Evolutionary conservation across 2,329 filamentous ascomycete genomes (phyloP).

Genomic region (Coleophoma eucalyptorum): DNA sequence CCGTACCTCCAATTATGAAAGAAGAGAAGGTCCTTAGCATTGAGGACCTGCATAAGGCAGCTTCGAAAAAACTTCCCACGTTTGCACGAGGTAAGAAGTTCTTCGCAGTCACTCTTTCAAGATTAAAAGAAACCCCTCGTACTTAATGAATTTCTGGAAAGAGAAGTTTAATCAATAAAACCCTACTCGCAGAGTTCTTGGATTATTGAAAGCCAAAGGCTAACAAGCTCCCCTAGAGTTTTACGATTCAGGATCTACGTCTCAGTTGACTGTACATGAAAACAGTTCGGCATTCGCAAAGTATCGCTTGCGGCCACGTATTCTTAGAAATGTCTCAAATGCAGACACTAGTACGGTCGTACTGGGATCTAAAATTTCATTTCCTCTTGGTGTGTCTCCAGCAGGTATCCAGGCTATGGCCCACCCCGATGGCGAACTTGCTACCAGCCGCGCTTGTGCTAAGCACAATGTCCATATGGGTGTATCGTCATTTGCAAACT

Average conservation of each 20-base stretch:
- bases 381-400: slow-evolving; percentile 38
- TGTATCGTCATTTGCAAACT: slow-evolving; percentile 42
- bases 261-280: slow-evolving; percentile 45
- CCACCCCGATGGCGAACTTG: slow-evolving; percentile 47
- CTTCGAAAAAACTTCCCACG: too few species aligned
- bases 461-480: slow-evolving; percentile 33
- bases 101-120: too few species aligned
- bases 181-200: too few species aligned
- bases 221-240: slow-evolving; percentile 15
- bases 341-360: slow-evolving; percentile 37
- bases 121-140: too few species aligned
- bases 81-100: too few species aligned
- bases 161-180: too few species aligned
- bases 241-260: slow-evolving; percentile 46
- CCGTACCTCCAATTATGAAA: too few species aligned
- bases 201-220: background rate
- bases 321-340: slow-evolving; percentile 36
- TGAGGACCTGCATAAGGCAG: too few species aligned
- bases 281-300: slow-evolving; percentile 48
- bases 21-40: too few species aligned
- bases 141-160: too few species aligned
- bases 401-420: slow-evolving; percentile 46
- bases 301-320: slow-evolving; percentile 43
- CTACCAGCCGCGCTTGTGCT: slow-evolving; percentile 44
- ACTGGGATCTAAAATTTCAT: slow-evolving; percentile 35